Percentiles rank a stretch among this genome's conserved stretches.
These are phyloP conservation scores for Lachnellula subtilissima DNA, from an alignment of 2,329 filamentous ascomycete genomes.

Conservation along the genomic window DNA sequence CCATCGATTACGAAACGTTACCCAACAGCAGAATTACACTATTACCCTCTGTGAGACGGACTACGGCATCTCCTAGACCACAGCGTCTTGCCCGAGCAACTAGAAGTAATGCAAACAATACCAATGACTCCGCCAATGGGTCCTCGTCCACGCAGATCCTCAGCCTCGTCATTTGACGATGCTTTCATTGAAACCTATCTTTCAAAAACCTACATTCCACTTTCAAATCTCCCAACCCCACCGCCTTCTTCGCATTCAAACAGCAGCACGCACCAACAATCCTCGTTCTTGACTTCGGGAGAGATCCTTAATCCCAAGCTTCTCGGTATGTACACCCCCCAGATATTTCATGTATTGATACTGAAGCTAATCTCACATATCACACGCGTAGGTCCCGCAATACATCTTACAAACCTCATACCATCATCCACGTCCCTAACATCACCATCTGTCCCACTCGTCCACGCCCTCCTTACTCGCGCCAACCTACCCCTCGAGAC, in stretches of 20 bases:
- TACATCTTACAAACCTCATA: slow-evolving; percentile 62
- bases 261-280: slow-evolving; percentile 5
- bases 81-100: slow-evolving; percentile 8
- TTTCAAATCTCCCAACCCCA: slow-evolving; percentile 64
- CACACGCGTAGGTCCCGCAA: slow-evolving; percentile 50
- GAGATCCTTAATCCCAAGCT: slow-evolving; percentile 27
- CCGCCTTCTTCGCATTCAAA: slow-evolving; percentile 44
- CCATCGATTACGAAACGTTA: neutral
- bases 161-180: slow-evolving; percentile 25
- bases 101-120: slow-evolving; percentile 5
- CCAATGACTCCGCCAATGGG: slow-evolving; percentile 20
- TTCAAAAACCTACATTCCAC: slow-evolving; percentile 55
- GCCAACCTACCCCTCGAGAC: slow-evolving; percentile 56
- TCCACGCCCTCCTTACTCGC: slow-evolving; percentile 56
- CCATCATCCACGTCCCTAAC: slow-evolving; percentile 58
- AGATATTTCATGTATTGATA: slow-evolving; percentile 3
- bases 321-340: slow-evolving; percentile 23
- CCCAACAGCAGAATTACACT: neutral
- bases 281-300: slow-evolving; percentile 17
- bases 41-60: neutral
- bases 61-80: slow-evolving; percentile 14
- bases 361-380: slow-evolving; percentile 25
- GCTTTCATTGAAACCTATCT: slow-evolving; percentile 48
- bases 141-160: slow-evolving; percentile 23
- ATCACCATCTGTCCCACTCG: slow-evolving; percentile 51